Percentiles rank a stretch among this genome's conserved stretches.
Conservation (phyloP, 23 red algal species). For the Gracilariopsis chorda region DNA sequence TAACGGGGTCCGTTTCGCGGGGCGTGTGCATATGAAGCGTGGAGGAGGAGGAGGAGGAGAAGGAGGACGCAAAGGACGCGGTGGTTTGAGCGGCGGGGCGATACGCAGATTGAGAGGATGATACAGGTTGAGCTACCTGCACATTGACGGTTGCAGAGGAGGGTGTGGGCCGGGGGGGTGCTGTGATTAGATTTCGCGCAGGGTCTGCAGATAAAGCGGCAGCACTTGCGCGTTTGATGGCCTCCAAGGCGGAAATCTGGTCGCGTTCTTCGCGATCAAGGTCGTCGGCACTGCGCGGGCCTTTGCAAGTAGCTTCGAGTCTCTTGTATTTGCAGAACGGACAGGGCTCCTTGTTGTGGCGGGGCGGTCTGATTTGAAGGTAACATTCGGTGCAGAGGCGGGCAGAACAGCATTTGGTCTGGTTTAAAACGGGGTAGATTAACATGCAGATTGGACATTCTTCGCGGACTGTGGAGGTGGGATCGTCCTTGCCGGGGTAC, state of each 20-base stretch:
- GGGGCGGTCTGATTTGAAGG: constrained; percentile 71
- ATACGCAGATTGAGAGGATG: neutral
- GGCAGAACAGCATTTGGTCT: constrained; percentile 31
- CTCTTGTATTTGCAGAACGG: constrained; percentile 82
- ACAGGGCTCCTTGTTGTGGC: constrained; percentile 67
- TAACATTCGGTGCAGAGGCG: constrained; percentile 81
- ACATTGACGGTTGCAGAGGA: neutral
- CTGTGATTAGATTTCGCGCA: neutral
- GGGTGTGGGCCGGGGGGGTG: neutral
- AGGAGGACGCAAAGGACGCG: neutral
- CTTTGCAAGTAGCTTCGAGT: constrained; percentile 48
- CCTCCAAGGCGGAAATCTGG: constrained; percentile 9
- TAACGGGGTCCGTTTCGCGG: too few species aligned
- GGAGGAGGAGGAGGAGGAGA: neutral
- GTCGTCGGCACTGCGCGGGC: constrained; percentile 17
- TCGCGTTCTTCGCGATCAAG: constrained; percentile 39
- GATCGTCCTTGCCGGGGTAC: constrained; percentile 38
- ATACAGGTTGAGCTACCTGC: neutral
- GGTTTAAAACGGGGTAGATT: constrained; percentile 74
- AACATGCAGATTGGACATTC: constrained; percentile 83
- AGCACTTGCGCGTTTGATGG: constrained; percentile 27
- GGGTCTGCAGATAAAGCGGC: neutral
- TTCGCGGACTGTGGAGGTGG: constrained; percentile 18
- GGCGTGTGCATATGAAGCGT: too few species aligned
- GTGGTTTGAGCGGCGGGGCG: too few species aligned